Evolutionary conservation across 371 early-diverging fungal genomes (phyloP).

Genomic region (Apophysomyces variabilis): DNA sequence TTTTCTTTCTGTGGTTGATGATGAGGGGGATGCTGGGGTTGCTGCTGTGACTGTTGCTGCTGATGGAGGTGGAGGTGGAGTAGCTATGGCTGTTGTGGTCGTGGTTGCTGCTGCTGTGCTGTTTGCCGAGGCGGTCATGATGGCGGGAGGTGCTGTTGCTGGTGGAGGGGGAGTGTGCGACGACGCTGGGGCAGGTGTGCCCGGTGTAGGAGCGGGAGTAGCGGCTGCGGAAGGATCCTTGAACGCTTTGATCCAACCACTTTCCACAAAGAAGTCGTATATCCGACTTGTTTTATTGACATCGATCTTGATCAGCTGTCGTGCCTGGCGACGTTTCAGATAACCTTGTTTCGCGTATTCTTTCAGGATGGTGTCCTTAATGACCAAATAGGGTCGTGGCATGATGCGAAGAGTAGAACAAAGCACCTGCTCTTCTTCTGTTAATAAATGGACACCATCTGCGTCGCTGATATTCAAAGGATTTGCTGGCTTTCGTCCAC

Average conservation of each 20-base stretch:
- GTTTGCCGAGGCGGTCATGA: neutral
- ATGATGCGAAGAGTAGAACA: constrained; percentile 85
- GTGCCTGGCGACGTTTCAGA: constrained; percentile 75
- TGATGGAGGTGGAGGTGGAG: neutral
- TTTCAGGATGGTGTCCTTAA: constrained; percentile 87
- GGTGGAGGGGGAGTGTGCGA: neutral
- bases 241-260: constrained; percentile 83
- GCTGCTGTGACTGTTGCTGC: neutral
- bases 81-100: neutral
- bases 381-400: constrained; percentile 85
- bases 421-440: constrained; percentile 77
- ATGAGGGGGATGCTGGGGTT: neutral
- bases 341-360: constrained; percentile 80
- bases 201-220: constrained; percentile 1
- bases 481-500: constrained; percentile 60
- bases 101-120: neutral
- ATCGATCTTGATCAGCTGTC: constrained; percentile 87
- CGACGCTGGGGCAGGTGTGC: neutral
- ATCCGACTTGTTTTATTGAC: constrained; percentile 83
- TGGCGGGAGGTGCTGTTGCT: neutral
- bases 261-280: constrained; percentile 89
- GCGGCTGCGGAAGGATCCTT: constrained; percentile 35
- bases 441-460: constrained; percentile 87
- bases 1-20: neutral
- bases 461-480: constrained; percentile 81